Evolutionary conservation across 1,139 yeast genomes (phyloP).

Genomic region (Pneumocystis jirovecii): DNA sequence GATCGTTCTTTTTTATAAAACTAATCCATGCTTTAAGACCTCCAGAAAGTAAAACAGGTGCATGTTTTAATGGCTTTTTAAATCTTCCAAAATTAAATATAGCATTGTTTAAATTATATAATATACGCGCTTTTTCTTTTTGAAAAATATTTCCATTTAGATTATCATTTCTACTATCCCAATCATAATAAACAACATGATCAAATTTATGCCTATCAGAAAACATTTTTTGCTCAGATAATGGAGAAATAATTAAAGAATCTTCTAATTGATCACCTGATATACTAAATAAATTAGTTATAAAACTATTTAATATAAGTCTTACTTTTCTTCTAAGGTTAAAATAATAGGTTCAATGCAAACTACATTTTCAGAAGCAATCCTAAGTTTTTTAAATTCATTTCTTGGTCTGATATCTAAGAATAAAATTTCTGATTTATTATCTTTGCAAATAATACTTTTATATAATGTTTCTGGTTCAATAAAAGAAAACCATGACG

Average conservation of each 20-base stretch:
- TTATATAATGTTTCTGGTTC: slow-evolving; percentile 20
- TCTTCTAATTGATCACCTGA: slow-evolving; percentile 49
- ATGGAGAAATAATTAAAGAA: slow-evolving; percentile 40
- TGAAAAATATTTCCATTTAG: slow-evolving; percentile 7
- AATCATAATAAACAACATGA: slow-evolving; percentile 48
- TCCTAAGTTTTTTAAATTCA: slow-evolving; percentile 46
- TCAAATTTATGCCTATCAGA: slow-evolving; percentile 41
- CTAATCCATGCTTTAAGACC: slow-evolving; percentile 37
- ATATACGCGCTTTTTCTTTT: slow-evolving; percentile 10
- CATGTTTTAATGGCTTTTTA: slow-evolving; percentile 34
- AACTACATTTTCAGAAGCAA: slow-evolving; percentile 39
- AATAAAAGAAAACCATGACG: slow-evolving; percentile 17
- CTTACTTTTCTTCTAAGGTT: background rate
- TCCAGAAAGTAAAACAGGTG: slow-evolving; percentile 43
- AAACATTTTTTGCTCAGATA: slow-evolving; percentile 38
- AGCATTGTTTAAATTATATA: slow-evolving; percentile 26
- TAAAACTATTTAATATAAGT: background rate
- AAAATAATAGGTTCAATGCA: slow-evolving; percentile 59
- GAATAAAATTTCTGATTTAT: slow-evolving; percentile 24
- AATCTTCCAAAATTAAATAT: slow-evolving; percentile 27
- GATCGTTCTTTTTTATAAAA: slow-evolving; percentile 20
- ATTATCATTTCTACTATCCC: slow-evolving; percentile 11
- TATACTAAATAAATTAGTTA: slow-evolving; percentile 24
- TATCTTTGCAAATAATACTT: slow-evolving; percentile 18
- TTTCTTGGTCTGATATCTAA: slow-evolving; percentile 53